Conservation (phyloP, 345 rosid genomes). For the Ceriops zippeliana region DNA sequence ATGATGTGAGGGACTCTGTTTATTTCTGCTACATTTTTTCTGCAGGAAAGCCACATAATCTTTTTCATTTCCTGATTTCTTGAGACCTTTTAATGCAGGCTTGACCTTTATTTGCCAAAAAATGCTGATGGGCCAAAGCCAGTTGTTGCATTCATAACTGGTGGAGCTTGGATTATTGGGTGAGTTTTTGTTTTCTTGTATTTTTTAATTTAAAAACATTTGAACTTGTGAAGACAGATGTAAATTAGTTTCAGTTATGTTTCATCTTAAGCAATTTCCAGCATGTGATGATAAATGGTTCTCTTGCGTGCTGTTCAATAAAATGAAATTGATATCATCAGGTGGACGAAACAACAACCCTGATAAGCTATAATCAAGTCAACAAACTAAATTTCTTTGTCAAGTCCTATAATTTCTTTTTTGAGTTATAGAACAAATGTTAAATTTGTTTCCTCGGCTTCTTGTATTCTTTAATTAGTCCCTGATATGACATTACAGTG, state of each 20-base stretch:
- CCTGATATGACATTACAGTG: neutral
- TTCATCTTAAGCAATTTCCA: conserved; percentile 1
- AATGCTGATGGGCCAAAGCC: conserved; percentile 69
- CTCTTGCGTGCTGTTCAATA: neutral
- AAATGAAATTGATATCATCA: neutral
- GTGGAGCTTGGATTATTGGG: conserved; percentile 99
- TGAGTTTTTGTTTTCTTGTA: conserved; percentile 31
- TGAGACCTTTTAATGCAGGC: conserved; percentile 43
- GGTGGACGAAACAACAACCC: neutral
- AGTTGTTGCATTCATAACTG: conserved; percentile 87
- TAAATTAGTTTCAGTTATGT: neutral
- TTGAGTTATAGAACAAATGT: neutral
- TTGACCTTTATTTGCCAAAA: conserved; percentile 88
- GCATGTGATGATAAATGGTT: neutral
- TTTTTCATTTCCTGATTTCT: conserved; percentile 5
- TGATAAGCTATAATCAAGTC: neutral
- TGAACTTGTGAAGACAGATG: neutral
- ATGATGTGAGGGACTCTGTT: conserved; percentile 4
- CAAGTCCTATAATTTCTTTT: neutral
- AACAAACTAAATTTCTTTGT: neutral
- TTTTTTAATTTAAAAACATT: conserved; percentile 5
- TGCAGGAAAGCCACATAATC: neutral
- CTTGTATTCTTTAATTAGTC: neutral
- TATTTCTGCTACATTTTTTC: conserved; percentile 3
- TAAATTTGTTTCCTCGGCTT: neutral